Percentiles rank a stretch among this genome's conserved stretches.
Conservation (phyloP, 1,284 basidiomycete species). For the Athelia psychrophila region DNA sequence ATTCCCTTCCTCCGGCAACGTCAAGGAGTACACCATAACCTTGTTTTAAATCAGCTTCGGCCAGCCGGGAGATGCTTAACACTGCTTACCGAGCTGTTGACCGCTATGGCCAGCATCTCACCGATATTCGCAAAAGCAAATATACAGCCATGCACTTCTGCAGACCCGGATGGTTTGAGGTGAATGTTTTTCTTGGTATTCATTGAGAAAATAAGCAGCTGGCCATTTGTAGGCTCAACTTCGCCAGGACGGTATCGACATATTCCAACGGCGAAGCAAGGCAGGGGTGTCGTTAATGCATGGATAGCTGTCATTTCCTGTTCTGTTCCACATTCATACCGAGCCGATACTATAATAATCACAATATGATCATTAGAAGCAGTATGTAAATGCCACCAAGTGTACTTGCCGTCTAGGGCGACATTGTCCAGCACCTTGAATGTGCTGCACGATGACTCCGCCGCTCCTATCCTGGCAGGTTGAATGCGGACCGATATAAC, state of each 20-base stretch:
- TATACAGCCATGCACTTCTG: constrained; percentile 55
- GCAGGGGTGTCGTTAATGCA: constrained; percentile 32
- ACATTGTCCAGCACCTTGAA: constrained; percentile 69
- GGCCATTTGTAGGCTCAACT: constrained; percentile 56
- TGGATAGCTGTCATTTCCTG: constrained; percentile 62
- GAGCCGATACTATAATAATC: constrained; percentile 51
- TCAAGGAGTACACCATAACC: constrained; percentile 49
- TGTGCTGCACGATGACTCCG: constrained; percentile 46
- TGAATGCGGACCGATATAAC: constrained; percentile 54
- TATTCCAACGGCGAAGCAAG: constrained; percentile 63
- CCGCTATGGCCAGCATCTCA: constrained; percentile 59
- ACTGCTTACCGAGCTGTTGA: constrained; percentile 69
- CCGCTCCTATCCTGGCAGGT: constrained; percentile 54
- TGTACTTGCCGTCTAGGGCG: constrained; percentile 58
- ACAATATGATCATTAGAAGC: constrained; percentile 4
- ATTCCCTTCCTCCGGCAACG: constrained; percentile 21
- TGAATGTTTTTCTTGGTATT: constrained; percentile 22
- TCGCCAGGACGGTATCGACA: constrained; percentile 48
- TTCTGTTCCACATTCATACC: constrained; percentile 47
- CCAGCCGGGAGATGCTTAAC: neutral
- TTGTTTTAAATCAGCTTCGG: neutral
- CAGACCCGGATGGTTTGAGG: constrained; percentile 36
- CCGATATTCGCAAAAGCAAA: constrained; percentile 50
- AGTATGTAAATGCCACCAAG: constrained; percentile 1
- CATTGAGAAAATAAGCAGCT: constrained; percentile 51